Percentiles rank a stretch among this genome's conserved stretches.
Conservation (phyloP, 1,284 basidiomycete genomes). For the Ceratobasidium sp. region DNA sequence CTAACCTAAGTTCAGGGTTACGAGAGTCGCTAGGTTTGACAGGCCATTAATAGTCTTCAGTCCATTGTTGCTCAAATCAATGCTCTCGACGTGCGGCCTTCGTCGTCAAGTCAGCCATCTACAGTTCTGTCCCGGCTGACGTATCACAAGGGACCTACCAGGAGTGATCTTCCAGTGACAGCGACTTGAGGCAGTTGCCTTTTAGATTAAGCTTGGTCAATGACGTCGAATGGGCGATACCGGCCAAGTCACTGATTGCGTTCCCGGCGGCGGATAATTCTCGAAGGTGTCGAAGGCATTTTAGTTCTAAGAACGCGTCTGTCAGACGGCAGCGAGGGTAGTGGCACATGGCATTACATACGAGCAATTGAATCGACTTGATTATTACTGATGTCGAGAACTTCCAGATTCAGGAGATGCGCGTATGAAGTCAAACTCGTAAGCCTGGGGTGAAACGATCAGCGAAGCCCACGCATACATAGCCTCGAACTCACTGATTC, state of each 20-base stretch:
- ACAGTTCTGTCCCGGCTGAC: slow-evolving; percentile 72
- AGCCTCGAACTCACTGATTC: slow-evolving; percentile 71
- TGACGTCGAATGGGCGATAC: slow-evolving; percentile 82
- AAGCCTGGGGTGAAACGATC: slow-evolving; percentile 64
- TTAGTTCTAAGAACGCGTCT: slow-evolving; percentile 72
- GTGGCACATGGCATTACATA: slow-evolving; percentile 62
- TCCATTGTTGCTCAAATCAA: slow-evolving; percentile 39
- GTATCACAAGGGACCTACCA: slow-evolving; percentile 70
- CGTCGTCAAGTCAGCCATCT: slow-evolving; percentile 57
- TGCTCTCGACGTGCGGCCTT: slow-evolving; percentile 35
- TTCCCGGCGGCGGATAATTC: slow-evolving; percentile 93
- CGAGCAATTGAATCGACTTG: slow-evolving; percentile 88
- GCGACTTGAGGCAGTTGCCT: slow-evolving; percentile 76
- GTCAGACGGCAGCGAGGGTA: slow-evolving; percentile 14
- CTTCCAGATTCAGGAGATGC: slow-evolving; percentile 88
- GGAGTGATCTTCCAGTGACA: slow-evolving; percentile 74
- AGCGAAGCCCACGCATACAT: slow-evolving; percentile 9
- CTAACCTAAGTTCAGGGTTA: slow-evolving; percentile 46
- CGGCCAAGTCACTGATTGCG: slow-evolving; percentile 80
- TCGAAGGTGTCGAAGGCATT: slow-evolving; percentile 85
- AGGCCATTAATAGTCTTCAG: slow-evolving; percentile 31
- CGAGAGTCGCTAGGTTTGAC: slow-evolving; percentile 39
- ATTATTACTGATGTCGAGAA: slow-evolving; percentile 92
- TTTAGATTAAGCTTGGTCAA: slow-evolving; percentile 87
- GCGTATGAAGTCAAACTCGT: slow-evolving; percentile 90